Evolutionary conservation across 495 filamentous ascomycete species (phyloP).

Genomic region (Patellaria atrata): DNA sequence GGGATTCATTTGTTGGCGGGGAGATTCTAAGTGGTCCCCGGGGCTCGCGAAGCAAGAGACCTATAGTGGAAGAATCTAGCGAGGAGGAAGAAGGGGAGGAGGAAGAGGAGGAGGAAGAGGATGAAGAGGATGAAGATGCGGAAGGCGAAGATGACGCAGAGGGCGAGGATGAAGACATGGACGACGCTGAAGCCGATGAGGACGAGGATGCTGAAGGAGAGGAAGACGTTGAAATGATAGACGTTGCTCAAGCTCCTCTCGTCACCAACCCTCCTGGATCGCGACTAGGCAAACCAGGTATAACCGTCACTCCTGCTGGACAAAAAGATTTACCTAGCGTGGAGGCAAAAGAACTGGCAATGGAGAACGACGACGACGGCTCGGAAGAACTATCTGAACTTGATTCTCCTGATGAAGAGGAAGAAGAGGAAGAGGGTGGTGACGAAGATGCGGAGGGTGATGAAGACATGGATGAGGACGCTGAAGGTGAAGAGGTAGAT

Average conservation of each 20-base stretch:
- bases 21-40: conserved; percentile 48
- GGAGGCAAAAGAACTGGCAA: conserved; percentile 45
- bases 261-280: conserved; percentile 17
- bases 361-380: conserved; percentile 35
- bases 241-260: conserved; percentile 27
- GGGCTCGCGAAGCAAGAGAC: conserved; percentile 21
- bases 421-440: conserved; percentile 40
- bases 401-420: conserved; percentile 27
- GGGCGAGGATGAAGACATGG: conserved; percentile 30
- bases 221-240: conserved; percentile 35
- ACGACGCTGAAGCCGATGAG: conserved; percentile 33
- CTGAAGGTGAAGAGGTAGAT: conserved; percentile 46
- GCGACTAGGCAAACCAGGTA: conserved; percentile 20
- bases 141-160: conserved; percentile 44
- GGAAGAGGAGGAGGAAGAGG: conserved; percentile 45
- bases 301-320: conserved; percentile 28
- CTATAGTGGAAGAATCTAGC: conserved; percentile 36
- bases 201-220: conserved; percentile 38
- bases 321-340: conserved; percentile 31
- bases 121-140: conserved; percentile 39
- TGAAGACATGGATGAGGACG: conserved; percentile 31
- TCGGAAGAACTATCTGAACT: conserved; percentile 34
- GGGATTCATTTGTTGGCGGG: conserved; percentile 21
- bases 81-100: conserved; percentile 38
- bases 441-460: conserved; percentile 39